phyloP scores from a whole-genome alignment of 768 basidiomycete genomes.

The Naganishia vaughanmartiniae region DNA sequence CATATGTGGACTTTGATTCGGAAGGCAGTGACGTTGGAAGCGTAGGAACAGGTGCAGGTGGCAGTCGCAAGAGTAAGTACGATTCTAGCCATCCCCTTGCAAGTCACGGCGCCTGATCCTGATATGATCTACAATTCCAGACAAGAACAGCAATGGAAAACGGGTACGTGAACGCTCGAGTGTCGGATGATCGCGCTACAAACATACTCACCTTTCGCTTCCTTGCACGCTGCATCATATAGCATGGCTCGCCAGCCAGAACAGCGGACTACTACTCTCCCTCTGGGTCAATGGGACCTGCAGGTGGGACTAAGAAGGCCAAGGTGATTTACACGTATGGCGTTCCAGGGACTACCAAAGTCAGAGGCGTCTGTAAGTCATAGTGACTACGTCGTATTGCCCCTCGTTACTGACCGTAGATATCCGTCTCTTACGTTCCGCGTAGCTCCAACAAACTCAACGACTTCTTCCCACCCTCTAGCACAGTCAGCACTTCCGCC shows the following conservation, averaged over 20 bases:
- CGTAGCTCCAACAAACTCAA: neutral
- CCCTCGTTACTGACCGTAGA: neutral
- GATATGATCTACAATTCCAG: neutral
- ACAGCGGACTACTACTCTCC: constrained; percentile 5
- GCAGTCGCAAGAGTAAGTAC: constrained; percentile 3
- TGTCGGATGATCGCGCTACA: neutral
- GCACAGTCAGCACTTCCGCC: constrained; percentile 25
- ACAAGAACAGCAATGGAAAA: constrained; percentile 18
- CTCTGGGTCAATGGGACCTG: neutral
- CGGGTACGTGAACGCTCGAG: neutral
- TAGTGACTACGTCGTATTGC: neutral
- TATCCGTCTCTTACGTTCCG: neutral
- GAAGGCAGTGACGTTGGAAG: constrained; percentile 26
- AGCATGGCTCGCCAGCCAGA: constrained; percentile 9
- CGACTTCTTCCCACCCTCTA: constrained; percentile 25
- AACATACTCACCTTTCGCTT: neutral
- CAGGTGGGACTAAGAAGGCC: neutral
- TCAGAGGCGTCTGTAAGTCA: neutral
- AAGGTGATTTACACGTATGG: constrained; percentile 10
- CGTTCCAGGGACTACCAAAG: constrained; percentile 1
- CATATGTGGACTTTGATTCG: constrained; percentile 27
- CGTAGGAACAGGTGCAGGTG: constrained; percentile 3
- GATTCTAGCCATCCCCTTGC: neutral
- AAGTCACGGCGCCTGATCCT: neutral
- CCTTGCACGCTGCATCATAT: neutral